Evolutionary conservation across 2,329 filamentous ascomycete genomes (phyloP), one percentile per base, ranked within the genome.

Genomic region (Trichothecium roseum): DNA sequence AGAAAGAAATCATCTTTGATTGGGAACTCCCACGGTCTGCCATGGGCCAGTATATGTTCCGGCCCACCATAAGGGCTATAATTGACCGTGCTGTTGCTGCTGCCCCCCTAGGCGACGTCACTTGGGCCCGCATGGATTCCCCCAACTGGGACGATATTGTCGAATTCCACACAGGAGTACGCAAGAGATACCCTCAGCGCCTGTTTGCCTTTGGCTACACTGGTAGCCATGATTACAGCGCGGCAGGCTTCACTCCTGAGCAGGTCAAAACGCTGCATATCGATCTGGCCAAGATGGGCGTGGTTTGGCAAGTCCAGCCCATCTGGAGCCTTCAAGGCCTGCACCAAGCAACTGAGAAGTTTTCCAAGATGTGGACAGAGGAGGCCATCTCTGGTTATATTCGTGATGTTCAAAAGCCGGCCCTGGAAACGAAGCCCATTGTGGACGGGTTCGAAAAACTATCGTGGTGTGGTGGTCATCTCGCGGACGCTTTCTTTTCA

Each of bases 221-320:
- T 2, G 56, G 55, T 14, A 49, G 50, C 31, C 62, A 58, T 38
- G 48, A 59, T 33, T 62, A 42, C 35, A 45, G 36, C 12, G 53
- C 53, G 38, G 55, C 54, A 4, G 58, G 56, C 1, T 60, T 55
- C 44, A 45, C 45, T 8, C 34, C 43, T 2, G 50, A 53, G 16
- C 44, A 55, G 16, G 40, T 60, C 12, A 48, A 54, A 37, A 49
- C 45, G 0, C 44, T 60, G 8, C 51, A 45, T 17, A 40, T 42
- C 18, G 54, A 59, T 32, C 33, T 61, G 36, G 55, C 58, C 37
- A 55, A 57, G 42, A 45, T 58, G 40, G 53, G 56, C 8, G 45
- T 62, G 6, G 53, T 55, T 4, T 63, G 57, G 59, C 59, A 63
- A 37, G 55, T 62, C 2, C 57, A 63, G 50, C 59, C 57, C 2